Base-by-base conservation (phyloP, 148 eudicot species). In the Silene uniflora region DNA sequence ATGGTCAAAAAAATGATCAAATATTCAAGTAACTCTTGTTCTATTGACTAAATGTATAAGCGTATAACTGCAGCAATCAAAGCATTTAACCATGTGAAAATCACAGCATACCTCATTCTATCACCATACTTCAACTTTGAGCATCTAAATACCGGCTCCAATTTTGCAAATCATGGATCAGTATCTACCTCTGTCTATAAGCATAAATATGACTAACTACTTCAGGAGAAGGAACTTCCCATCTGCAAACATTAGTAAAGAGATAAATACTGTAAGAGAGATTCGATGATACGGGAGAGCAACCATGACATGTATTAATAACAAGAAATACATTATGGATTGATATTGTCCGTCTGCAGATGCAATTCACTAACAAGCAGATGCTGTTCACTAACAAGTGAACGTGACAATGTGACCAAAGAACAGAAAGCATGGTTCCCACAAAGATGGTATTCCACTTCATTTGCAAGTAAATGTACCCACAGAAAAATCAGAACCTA, bases 151-250 rank as follows among this genome's bases (percentile, higher is more conserved):
- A 95, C 85, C 5, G 99, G 97, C 78, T 88, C 77, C 80, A 95
- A 73, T 77, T 88, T 92, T 42, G 89, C 72, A 74, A 92, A 95
- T 29, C 97, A 97, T 63, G 99, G 96, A 87, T 92, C 97, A 76
- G 77, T 81, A 73, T 69, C 84, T 75, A 85, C 63, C 72, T 81
- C 56, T 77, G 76, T 67, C 65, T 77, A 71, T 86, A 76, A 75
- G 89, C 84, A 84, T 85, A 92, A 14, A 92, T 84, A 66, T 63
- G 67, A 78, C 83, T 86, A 35, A 89, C 80, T 65, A 88, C 83
- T 75, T 76, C 86, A 75, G 92, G 93, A 76, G 86, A 82, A 81
- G 97, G 99, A 74, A 95, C 83, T 76, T 95, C 96, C 99, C 97
- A 95, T 79, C 98, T 94, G 91, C 80, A 87, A 39, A 71, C 42